Conservation (phyloP, 1,284 basidiomycete genomes). For the Exobasidium rhododendri region DNA sequence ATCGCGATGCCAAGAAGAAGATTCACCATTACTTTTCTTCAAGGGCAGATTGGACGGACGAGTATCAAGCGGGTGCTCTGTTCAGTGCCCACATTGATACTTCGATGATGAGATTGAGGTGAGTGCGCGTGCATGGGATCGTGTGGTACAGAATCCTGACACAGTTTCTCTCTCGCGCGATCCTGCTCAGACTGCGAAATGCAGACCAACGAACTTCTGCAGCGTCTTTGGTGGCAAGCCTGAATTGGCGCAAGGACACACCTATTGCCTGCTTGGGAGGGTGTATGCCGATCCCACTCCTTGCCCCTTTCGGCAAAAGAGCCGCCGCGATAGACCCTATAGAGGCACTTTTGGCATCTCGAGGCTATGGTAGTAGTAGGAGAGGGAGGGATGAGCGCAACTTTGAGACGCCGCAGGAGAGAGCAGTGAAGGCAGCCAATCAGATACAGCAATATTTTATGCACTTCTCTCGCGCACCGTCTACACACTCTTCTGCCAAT, state of each 20-base stretch:
- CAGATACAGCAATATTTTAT: background rate
- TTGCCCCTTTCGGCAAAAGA: slow-evolving; percentile 18
- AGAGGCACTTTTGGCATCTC: slow-evolving; percentile 38
- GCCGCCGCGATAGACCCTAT: slow-evolving; percentile 28
- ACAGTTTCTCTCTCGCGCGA: too few species aligned
- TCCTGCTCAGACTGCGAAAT: too few species aligned
- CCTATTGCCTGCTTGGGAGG: slow-evolving; percentile 43
- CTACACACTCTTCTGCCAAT: background rate
- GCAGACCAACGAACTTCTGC: slow-evolving; percentile 23
- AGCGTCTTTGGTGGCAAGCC: slow-evolving; percentile 26
- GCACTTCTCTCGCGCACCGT: slow-evolving; percentile 1
- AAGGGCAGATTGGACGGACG: slow-evolving; percentile 22
- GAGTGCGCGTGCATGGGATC: too few species aligned
- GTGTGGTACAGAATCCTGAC: too few species aligned
- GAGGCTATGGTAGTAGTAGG: slow-evolving; percentile 26
- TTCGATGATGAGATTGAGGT: slow-evolving; percentile 36
- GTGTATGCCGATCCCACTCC: slow-evolving; percentile 37
- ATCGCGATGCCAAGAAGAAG: background rate
- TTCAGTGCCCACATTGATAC: slow-evolving; percentile 44
- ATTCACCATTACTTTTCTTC: background rate
- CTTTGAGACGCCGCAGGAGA: background rate
- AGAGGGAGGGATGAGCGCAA: background rate
- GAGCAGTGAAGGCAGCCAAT: slow-evolving; percentile 3
- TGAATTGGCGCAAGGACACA: slow-evolving; percentile 50
- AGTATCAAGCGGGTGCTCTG: slow-evolving; percentile 38